A percentile compares a stretch with the other conserved stretches of the same genome.
phyloP scores from a whole-genome alignment of 2,329 filamentous ascomycete species.

The Remersonia thermophila region DNA sequence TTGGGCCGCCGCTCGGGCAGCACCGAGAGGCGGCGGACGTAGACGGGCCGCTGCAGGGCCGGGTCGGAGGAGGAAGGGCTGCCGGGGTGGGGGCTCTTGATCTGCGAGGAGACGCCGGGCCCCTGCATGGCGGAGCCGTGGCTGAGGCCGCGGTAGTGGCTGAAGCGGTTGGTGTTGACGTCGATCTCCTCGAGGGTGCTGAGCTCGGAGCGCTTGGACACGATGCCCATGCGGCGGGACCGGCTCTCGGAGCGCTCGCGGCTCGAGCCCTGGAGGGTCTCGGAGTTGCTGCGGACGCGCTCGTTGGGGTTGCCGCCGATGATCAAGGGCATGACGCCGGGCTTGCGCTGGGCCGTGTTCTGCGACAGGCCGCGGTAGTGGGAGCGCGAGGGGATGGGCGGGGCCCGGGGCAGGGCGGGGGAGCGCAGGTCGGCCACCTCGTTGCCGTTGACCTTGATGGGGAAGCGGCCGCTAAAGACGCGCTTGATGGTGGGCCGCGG shows the following conservation, averaged over 20 bases:
- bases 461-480: constrained; percentile 52
- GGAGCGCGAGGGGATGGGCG: constrained; percentile 68
- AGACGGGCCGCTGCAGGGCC: constrained; percentile 45
- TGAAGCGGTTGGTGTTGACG: constrained; percentile 47
- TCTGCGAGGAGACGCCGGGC: constrained; percentile 25
- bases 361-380: constrained; percentile 68
- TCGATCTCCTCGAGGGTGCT: constrained; percentile 51
- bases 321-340: constrained; percentile 58
- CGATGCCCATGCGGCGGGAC: constrained; percentile 51
- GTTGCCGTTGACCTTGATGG: constrained; percentile 60
- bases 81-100: constrained; percentile 45
- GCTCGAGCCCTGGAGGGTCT: constrained; percentile 39
- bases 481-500: constrained; percentile 53
- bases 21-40: constrained; percentile 50
- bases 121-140: constrained; percentile 58
- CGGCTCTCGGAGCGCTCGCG: constrained; percentile 41
- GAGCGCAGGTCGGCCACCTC: constrained; percentile 58
- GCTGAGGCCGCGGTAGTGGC: constrained; percentile 53
- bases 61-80: constrained; percentile 42
- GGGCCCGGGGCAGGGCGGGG: constrained; percentile 52
- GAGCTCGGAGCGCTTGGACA: constrained; percentile 47
- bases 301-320: constrained; percentile 57
- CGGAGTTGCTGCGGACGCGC: constrained; percentile 52
- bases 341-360: constrained; percentile 50
- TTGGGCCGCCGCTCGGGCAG: constrained; percentile 51